Conservation (phyloP, 2,329 filamentous ascomycete species). For the Stagonosporopsis rhizophila region DNA sequence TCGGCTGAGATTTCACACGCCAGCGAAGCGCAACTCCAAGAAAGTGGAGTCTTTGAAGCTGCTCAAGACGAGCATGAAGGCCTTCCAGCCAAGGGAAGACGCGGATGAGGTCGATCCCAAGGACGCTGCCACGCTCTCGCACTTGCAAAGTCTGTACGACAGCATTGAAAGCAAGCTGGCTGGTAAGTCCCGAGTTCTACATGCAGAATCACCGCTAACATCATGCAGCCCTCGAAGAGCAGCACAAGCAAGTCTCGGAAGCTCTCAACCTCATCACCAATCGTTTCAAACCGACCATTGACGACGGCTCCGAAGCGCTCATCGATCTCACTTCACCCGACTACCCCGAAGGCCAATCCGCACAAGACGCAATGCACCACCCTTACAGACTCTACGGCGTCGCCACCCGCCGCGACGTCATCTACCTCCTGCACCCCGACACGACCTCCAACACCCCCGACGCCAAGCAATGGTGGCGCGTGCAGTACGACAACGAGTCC, state of each 20-base stretch:
- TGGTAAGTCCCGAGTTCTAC: slow-evolving; percentile 23
- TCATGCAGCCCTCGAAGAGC: slow-evolving; percentile 51
- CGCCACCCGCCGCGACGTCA: slow-evolving; percentile 63
- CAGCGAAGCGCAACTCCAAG: slow-evolving; percentile 35
- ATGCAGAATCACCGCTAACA: slow-evolving; percentile 14
- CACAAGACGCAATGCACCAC: slow-evolving; percentile 33
- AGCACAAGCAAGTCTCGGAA: slow-evolving; percentile 51
- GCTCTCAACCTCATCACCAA: slow-evolving; percentile 54
- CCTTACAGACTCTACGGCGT: slow-evolving; percentile 66
- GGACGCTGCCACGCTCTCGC: slow-evolving; percentile 31
- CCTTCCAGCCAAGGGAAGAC: slow-evolving; percentile 34
- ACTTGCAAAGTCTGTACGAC: slow-evolving; percentile 40
- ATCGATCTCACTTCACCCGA: slow-evolving; percentile 37
- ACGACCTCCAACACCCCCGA: slow-evolving; percentile 24
- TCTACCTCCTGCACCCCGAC: slow-evolving; percentile 60
- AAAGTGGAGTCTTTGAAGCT: slow-evolving; percentile 48
- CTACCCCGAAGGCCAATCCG: slow-evolving; percentile 29
- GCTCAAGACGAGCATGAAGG: slow-evolving; percentile 49
- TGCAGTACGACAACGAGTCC: slow-evolving; percentile 42
- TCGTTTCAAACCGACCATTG: slow-evolving; percentile 55
- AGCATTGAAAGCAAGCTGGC: slow-evolving; percentile 44
- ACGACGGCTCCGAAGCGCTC: slow-evolving; percentile 33
- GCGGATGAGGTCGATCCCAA: slow-evolving; percentile 21
- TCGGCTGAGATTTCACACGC: slow-evolving; percentile 45
- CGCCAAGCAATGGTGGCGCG: slow-evolving; percentile 46